Evolutionary conservation across 2,329 filamentous ascomycete species (phyloP), one percentile per base, ranked within the genome.

Genomic region (Aspergillus costaricaensis): DNA sequence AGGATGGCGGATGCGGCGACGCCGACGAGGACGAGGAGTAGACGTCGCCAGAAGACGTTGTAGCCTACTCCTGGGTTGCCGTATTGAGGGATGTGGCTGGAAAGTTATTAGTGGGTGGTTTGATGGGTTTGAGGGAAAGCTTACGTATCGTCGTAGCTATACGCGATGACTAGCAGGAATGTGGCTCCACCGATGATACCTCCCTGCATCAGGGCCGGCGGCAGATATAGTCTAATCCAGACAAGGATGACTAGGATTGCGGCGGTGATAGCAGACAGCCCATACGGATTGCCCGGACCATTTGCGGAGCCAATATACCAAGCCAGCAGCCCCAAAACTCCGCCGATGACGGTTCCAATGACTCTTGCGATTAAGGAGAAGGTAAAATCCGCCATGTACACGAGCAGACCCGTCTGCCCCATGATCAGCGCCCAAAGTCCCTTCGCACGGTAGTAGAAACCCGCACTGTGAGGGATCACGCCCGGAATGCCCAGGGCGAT

Each of bases 371-470:
- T 50, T 10, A 83, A 62, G 0, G 80, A 80, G 53, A 81, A 81
- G 0, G 76, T 78, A 43, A 84, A 83, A 53, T 85, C 82, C 0
- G 80, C 78, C 73, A 83, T 77, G 64, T 83, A 84, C 10, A 81
- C 72, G 1, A 83, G 72, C 3, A 84, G 61, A 1, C 74, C 76
- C 0, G 80, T 81, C 63, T 84, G 82, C 0, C 76, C 82, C 70
- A 81, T 84, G 38, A 85, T 83, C 10, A 83, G 68, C 0, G 74
- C 80, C 82, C 82, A 85, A 0, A 84, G 71, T 0, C 82, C 81
- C 65, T 82, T 83, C 58, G 83, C 77, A 3, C 81, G 76, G 53
- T 82, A 84, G 62, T 78, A 83, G 65, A 84, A 84, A 1, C 79
- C 81, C 0, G 81, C 77, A 2, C 74, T 76, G 27, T 69, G 66